phyloP scores from a whole-genome alignment of 768 basidiomycete genomes.

The Collybia sordida region DNA sequence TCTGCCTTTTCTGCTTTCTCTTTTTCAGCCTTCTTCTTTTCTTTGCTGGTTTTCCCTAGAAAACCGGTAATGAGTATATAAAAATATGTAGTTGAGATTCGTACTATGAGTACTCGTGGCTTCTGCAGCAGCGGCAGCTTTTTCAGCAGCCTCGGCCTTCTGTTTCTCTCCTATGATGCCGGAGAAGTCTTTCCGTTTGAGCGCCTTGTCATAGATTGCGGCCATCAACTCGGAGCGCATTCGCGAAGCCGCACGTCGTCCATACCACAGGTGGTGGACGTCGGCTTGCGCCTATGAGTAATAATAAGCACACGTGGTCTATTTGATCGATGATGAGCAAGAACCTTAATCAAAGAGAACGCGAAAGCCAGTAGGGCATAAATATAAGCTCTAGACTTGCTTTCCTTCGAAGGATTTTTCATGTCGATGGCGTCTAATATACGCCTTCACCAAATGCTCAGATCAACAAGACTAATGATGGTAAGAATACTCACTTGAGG shows the following conservation, averaged over 20 bases:
- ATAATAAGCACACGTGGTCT: not conserved
- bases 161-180: slow-evolving; percentile 58
- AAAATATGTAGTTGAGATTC: not conserved
- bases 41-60: not conserved
- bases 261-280: slow-evolving; percentile 77
- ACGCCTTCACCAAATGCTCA: slow-evolving; percentile 21
- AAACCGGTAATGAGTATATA: not conserved
- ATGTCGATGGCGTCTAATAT: slow-evolving; percentile 40
- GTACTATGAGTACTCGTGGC: not conserved
- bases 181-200: slow-evolving; percentile 81
- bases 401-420: slow-evolving; percentile 43
- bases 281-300: slow-evolving; percentile 55
- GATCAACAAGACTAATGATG: slow-evolving; percentile 2
- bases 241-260: slow-evolving; percentile 71
- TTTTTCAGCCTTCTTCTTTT: slow-evolving; percentile 35
- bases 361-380: slow-evolving; percentile 78
- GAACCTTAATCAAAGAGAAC: slow-evolving; percentile 55
- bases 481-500: slow-evolving; percentile 55
- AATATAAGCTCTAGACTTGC: slow-evolving; percentile 64
- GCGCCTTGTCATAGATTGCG: slow-evolving; percentile 83
- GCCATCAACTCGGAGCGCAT: slow-evolving; percentile 82
- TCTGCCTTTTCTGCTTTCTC: slow-evolving; percentile 40
- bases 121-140: slow-evolving; percentile 40
- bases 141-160: slow-evolving; percentile 35
- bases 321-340: not conserved